phyloP scores from a whole-genome alignment of 2,329 filamentous ascomycete genomes.

The Cordyceps fumosorosea region DNA sequence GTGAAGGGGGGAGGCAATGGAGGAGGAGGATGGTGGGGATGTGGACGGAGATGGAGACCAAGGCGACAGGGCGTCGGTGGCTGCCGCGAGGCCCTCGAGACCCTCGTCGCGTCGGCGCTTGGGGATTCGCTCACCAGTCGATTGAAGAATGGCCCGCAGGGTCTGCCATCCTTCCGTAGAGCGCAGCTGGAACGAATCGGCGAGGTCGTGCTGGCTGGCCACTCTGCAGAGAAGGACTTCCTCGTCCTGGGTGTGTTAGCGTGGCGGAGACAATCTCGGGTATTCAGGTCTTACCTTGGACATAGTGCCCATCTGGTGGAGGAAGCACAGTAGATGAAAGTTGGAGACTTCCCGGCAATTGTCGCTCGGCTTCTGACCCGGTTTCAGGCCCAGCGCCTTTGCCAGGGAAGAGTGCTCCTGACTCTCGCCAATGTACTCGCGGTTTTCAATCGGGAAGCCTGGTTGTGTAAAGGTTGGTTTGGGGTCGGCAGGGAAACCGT shows the following conservation, averaged over 20 bases:
- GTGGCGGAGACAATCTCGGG: slow-evolving; percentile 9
- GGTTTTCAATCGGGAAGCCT: slow-evolving; percentile 86
- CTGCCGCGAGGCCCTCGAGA: slow-evolving; percentile 17
- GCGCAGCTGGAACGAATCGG: slow-evolving; percentile 75
- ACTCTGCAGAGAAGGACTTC: slow-evolving; percentile 78
- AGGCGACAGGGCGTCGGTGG: slow-evolving; percentile 16
- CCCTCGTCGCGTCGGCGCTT: slow-evolving; percentile 56
- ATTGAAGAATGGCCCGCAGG: slow-evolving; percentile 84
- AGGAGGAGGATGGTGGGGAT: slow-evolving; percentile 23
- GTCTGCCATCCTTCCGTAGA: slow-evolving; percentile 91
- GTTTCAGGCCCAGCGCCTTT: slow-evolving; percentile 58
- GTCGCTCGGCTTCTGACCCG: slow-evolving; percentile 52
- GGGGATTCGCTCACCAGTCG: slow-evolving; percentile 92
- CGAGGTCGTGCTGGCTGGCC: slow-evolving; percentile 71
- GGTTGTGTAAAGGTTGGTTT: slow-evolving; percentile 68
- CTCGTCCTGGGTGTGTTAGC: slow-evolving; percentile 62
- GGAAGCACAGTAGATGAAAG: slow-evolving; percentile 88
- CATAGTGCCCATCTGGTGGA: slow-evolving; percentile 73
- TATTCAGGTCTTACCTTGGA: slow-evolving; percentile 61
- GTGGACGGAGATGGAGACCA: slow-evolving; percentile 10
- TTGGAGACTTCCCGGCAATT: slow-evolving; percentile 71
- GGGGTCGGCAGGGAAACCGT: slow-evolving; percentile 82
- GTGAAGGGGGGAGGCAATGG: slow-evolving; percentile 21
- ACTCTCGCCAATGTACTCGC: slow-evolving; percentile 75
- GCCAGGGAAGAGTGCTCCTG: slow-evolving; percentile 69